These are phyloP conservation scores for Mortierella sp. DNA, from an alignment of 371 early-diverging fungal genomes.

Conservation along the genomic window DNA sequence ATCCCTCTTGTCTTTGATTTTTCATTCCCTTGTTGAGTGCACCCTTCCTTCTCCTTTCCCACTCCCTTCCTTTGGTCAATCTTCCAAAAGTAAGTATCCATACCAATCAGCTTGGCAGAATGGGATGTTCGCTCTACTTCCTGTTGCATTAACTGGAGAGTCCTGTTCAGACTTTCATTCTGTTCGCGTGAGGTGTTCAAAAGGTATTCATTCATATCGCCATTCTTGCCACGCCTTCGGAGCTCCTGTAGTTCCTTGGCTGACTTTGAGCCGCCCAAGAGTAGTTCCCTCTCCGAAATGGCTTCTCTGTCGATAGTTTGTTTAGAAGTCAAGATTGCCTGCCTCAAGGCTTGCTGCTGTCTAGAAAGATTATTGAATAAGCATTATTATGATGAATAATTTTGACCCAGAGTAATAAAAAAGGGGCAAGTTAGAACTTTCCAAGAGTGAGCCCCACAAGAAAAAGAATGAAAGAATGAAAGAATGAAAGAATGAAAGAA, in stretches of 20 bases:
- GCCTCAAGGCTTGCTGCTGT: conserved; percentile 62
- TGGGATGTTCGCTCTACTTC: conserved; percentile 79
- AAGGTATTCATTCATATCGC: conserved; percentile 52
- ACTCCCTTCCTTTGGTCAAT: too few species aligned
- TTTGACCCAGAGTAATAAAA: not conserved
- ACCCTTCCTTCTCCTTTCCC: too few species aligned
- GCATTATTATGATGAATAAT: conserved; percentile 5
- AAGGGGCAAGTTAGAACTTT: not conserved
- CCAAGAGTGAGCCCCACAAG: not conserved
- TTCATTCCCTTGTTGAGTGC: too few species aligned
- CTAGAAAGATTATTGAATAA: conserved; percentile 28
- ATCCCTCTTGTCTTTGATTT: too few species aligned
- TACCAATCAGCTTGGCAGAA: conserved; percentile 74
- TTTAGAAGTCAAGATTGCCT: conserved; percentile 66
- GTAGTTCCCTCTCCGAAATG: conserved; percentile 63
- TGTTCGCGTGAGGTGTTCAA: conserved; percentile 52
- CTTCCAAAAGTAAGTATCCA: not conserved
- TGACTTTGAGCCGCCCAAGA: conserved; percentile 59
- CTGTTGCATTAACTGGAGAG: conserved; percentile 75
- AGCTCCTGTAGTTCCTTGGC: conserved; percentile 46
- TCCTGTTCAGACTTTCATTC: conserved; percentile 63
- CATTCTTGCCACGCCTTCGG: conserved; percentile 49
- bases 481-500: not conserved
- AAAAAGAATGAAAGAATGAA: not conserved
- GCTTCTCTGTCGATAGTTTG: conserved; percentile 65